Conservation (phyloP, 768 basidiomycete genomes). For the Mrakia frigida region DNA sequence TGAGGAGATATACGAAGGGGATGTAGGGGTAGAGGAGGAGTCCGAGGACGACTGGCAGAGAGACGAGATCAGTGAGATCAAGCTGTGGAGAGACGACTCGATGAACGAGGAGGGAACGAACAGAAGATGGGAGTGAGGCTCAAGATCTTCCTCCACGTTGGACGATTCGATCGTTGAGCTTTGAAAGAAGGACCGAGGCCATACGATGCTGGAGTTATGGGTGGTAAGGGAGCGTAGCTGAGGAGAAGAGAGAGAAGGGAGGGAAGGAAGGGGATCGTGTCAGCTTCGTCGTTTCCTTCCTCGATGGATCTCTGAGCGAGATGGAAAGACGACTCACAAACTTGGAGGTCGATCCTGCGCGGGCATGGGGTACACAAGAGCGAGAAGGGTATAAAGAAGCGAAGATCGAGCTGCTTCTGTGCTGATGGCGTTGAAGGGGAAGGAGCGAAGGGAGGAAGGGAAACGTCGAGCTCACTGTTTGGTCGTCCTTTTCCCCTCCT, state of each 20-base stretch:
- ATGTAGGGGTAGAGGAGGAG: constrained; percentile 29
- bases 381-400: neutral
- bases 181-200: neutral
- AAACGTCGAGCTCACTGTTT: too few relatives aligned
- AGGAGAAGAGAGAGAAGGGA: neutral
- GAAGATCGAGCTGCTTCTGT: too few relatives aligned
- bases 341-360: neutral
- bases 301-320: too few relatives aligned
- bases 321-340: neutral
- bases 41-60: neutral
- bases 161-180: neutral
- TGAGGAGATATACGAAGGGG: constrained; percentile 25
- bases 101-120: neutral
- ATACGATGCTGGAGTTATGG: constrained; percentile 29
- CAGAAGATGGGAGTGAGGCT: constrained; percentile 11
- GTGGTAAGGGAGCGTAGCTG: constrained; percentile 26
- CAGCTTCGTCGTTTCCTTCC: neutral
- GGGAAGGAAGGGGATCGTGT: neutral
- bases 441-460: too few relatives aligned
- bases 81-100: neutral
- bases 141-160: neutral
- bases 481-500: too few relatives aligned
- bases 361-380: neutral
- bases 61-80: neutral
- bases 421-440: too few relatives aligned